phyloP scores from a whole-genome alignment of 352 stramenopile genomes.

The Blastocystis sp. region DNA sequence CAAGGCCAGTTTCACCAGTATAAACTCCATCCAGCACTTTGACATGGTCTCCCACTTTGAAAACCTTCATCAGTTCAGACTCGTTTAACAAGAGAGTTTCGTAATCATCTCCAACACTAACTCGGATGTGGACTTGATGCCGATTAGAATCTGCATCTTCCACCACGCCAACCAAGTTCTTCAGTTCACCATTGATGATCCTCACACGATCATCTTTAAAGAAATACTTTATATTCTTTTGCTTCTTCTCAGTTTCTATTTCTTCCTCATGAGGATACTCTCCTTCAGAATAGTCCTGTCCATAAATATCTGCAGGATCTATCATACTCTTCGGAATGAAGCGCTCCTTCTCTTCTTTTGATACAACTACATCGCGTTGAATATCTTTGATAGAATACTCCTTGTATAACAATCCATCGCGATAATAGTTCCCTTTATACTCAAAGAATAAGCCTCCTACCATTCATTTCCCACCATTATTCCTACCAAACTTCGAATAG shows the following conservation, averaged over 20 bases:
- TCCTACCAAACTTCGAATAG: background rate
- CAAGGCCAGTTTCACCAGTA: constrained; percentile 56
- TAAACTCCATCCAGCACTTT: constrained; percentile 56
- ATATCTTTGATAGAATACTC: constrained; percentile 31
- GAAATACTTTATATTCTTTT: constrained; percentile 54
- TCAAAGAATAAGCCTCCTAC: constrained; percentile 49
- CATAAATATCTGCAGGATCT: constrained; percentile 4
- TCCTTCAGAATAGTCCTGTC: background rate
- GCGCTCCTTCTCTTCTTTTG: constrained; percentile 33
- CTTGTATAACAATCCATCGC: constrained; percentile 61
- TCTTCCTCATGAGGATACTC: background rate
- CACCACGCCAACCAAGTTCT: constrained; percentile 60
- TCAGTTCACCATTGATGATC: constrained; percentile 57
- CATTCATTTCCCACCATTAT: background rate
- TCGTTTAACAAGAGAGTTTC: constrained; percentile 51
- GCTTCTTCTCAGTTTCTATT: constrained; percentile 12
- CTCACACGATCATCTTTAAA: constrained; percentile 42
- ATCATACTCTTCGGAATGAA: background rate
- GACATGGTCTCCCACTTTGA: constrained; percentile 56
- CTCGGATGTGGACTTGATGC: constrained; percentile 15
- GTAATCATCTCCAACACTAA: constrained; percentile 46
- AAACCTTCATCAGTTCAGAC: constrained; percentile 54
- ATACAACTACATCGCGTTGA: background rate
- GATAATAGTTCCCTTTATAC: constrained; percentile 47
- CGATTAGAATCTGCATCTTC: constrained; percentile 4